A percentile compares a stretch with the other conserved stretches of the same genome.
phyloP scores from a whole-genome alignment of 176 grass and related monocot genomes.

The Cymbopogon citratus region DNA sequence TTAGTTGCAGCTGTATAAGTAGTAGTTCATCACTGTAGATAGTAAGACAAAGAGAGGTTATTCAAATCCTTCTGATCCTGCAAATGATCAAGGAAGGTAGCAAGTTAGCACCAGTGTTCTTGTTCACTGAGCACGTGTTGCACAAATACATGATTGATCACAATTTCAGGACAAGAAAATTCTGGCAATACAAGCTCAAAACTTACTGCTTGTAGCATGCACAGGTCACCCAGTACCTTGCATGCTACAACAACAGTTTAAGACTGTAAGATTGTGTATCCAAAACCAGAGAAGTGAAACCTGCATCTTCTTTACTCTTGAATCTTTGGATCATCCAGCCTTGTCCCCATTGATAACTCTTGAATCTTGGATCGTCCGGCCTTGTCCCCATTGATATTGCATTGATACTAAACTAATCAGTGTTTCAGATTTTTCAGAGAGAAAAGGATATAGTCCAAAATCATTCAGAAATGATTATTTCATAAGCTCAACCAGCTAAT shows the following conservation, averaged over 20 bases:
- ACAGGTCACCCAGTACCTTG: neutral
- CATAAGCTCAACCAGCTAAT: neutral
- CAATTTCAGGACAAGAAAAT: too few species aligned
- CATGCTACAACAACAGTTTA: neutral
- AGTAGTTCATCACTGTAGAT: neutral
- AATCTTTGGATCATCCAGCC: too few species aligned
- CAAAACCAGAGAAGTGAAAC: neutral
- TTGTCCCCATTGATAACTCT: too few species aligned
- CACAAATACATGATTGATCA: too few species aligned
- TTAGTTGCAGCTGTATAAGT: neutral
- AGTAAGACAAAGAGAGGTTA: too few species aligned
- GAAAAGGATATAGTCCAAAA: neutral
- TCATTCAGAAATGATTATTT: slow-evolving; percentile 14
- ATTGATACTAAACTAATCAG: neutral
- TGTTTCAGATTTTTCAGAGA: neutral
- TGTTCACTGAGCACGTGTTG: neutral
- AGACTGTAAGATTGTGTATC: neutral
- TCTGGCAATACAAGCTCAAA: neutral
- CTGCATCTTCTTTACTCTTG: slow-evolving; percentile 9
- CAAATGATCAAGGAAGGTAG: too few species aligned
- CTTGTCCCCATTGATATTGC: neutral
- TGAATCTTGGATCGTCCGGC: neutral
- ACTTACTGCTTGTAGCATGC: neutral
- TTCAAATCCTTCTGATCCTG: too few species aligned
- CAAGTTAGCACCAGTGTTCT: neutral